These are phyloP conservation scores for Hericium rajendrae DNA, from an alignment of 768 basidiomycete genomes.

Conservation along the genomic window DNA sequence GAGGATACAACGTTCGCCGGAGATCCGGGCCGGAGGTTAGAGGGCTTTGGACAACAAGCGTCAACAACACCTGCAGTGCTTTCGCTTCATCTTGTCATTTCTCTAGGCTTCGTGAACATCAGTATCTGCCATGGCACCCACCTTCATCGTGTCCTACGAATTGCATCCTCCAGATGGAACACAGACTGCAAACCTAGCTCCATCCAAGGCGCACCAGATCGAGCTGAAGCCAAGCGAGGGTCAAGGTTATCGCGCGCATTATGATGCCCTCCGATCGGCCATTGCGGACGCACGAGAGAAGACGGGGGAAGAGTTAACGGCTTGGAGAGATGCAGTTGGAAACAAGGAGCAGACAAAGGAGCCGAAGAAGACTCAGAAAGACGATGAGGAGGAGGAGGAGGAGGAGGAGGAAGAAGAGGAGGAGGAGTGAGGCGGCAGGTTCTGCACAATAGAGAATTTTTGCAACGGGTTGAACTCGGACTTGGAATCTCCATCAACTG, in stretches of 20 bases:
- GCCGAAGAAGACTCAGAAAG: conserved; percentile 27
- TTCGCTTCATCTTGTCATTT: too few species aligned
- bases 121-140: conserved; percentile 14
- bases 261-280: conserved; percentile 36
- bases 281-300: conserved; percentile 42
- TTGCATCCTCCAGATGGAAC: conserved; percentile 31
- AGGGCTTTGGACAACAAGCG: not conserved
- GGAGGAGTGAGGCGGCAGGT: conserved; percentile 7
- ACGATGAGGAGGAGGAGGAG: conserved; percentile 35
- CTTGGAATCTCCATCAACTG: too few species aligned
- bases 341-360: conserved; percentile 57
- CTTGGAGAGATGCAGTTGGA: conserved; percentile 67
- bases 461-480: too few species aligned
- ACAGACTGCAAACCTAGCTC: conserved; percentile 14
- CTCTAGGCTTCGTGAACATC: too few species aligned
- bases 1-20: not conserved
- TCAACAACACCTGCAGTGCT: not conserved
- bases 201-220: conserved; percentile 20
- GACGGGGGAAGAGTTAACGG: conserved; percentile 60
- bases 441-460: too few species aligned
- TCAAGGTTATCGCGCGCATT: conserved; percentile 31
- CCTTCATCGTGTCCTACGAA: conserved; percentile 33
- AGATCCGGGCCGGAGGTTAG: not conserved
- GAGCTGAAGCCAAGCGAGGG: conserved; percentile 5
- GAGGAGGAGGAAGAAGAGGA: conserved; percentile 42